A percentile compares a stretch with the other conserved stretches of the same genome.
phyloP scores from a whole-genome alignment of 164 flowering plant genomes.

The Vitis rupestris region DNA sequence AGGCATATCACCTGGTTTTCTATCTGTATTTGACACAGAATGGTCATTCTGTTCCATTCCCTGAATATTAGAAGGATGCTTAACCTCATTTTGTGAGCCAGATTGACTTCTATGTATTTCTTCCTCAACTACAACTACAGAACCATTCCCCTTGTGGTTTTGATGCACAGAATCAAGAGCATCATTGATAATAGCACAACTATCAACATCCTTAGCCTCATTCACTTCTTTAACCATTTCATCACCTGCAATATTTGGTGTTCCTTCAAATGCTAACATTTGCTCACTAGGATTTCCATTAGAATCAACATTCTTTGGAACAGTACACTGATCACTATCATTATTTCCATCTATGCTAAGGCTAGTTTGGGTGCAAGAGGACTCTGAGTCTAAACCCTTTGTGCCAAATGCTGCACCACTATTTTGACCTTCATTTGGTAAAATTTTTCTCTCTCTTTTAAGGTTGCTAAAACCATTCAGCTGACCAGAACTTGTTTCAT shows the following conservation, averaged over 20 bases:
- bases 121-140: constrained; percentile 30
- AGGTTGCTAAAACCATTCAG: constrained; percentile 33
- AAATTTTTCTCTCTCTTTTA: constrained; percentile 26
- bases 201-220: constrained; percentile 28
- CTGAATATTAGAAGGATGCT: constrained; percentile 16
- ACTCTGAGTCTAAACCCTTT: constrained; percentile 62
- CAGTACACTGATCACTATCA: constrained; percentile 36
- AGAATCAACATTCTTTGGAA: constrained; percentile 27
- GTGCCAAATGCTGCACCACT: constrained; percentile 22
- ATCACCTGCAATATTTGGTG: constrained; percentile 17
- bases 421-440: constrained; percentile 33
- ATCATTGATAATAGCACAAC: constrained; percentile 16
- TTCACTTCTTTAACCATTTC: constrained; percentile 26
- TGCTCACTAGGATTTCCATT: constrained; percentile 37
- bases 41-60: constrained; percentile 21
- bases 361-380: constrained; percentile 45
- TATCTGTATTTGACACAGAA: constrained; percentile 27
- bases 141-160: constrained; percentile 25
- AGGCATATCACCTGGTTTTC: constrained; percentile 11
- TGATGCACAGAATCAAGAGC: constrained; percentile 16
- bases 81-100: constrained; percentile 29
- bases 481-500: constrained; percentile 25
- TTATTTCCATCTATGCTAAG: constrained; percentile 41
- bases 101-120: constrained; percentile 24
- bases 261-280: constrained; percentile 23